Percentiles rank a stretch among this genome's conserved stretches.
These are phyloP conservation scores for Colletotrichum tofieldiae DNA, from an alignment of 2,329 filamentous ascomycete species.

Conservation along the genomic window DNA sequence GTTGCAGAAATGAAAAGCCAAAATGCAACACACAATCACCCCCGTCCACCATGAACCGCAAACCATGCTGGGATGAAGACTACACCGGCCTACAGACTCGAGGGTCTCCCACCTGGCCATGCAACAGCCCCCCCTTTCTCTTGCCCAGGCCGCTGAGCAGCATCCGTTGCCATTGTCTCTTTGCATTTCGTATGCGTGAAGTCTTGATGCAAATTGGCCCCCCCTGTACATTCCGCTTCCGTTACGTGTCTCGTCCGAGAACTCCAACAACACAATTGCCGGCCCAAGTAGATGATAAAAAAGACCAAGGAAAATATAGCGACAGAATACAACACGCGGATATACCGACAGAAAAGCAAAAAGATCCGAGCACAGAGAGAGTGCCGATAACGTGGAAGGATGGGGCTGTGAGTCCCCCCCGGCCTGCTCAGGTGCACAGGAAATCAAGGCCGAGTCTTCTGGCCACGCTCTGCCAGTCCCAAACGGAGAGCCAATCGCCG, in stretches of 20 bases:
- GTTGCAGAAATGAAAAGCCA: neutral
- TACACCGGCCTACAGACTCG: neutral
- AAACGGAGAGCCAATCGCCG: slow-evolving; percentile 71
- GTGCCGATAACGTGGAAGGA: neutral
- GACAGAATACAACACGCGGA: slow-evolving; percentile 40
- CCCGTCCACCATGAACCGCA: neutral
- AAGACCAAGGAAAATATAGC: neutral
- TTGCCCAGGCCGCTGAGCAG: neutral
- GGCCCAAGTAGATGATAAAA: slow-evolving; percentile 2
- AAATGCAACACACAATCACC: neutral
- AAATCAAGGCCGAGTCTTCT: slow-evolving; percentile 69
- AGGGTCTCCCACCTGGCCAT: neutral
- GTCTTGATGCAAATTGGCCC: slow-evolving; percentile 11
- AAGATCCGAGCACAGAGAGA: neutral
- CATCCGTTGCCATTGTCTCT: neutral
- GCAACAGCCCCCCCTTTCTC: neutral
- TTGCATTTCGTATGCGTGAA: neutral
- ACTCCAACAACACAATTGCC: slow-evolving; percentile 20
- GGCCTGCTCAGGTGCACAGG: slow-evolving; percentile 60
- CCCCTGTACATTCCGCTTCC: slow-evolving; percentile 24
- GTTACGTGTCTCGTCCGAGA: slow-evolving; percentile 29
- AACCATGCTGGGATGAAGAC: neutral
- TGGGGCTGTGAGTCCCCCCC: neutral
- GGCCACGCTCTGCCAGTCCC: slow-evolving; percentile 76
- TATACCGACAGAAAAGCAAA: slow-evolving; percentile 33